These are phyloP conservation scores for Pythium sp. DNA, from an alignment of 352 stramenopile genomes.

Conservation along the genomic window DNA sequence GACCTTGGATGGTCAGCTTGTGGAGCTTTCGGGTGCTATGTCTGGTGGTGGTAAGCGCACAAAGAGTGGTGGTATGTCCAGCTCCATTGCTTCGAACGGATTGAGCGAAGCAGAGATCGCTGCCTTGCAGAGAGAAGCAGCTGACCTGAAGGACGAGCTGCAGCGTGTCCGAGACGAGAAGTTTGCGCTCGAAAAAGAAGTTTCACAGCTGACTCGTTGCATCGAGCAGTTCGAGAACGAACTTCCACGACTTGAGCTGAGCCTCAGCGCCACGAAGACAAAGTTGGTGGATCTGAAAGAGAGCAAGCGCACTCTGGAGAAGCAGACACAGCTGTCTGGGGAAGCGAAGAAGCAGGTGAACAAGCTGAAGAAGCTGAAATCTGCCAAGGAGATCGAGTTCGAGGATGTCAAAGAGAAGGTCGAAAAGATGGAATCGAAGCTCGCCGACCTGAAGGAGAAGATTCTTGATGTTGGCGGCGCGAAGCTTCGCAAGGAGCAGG, in stretches of 20 bases:
- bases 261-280: slow-evolving; percentile 63
- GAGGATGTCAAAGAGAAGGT: slow-evolving; percentile 61
- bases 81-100: slow-evolving; percentile 40
- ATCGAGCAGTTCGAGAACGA: slow-evolving; percentile 90
- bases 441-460: slow-evolving; percentile 91
- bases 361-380: slow-evolving; percentile 80
- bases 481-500: slow-evolving; percentile 93
- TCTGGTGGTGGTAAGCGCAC: slow-evolving; percentile 94
- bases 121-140: slow-evolving; percentile 56
- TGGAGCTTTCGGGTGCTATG: slow-evolving; percentile 99
- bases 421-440: slow-evolving; percentile 66
- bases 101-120: slow-evolving; percentile 64
- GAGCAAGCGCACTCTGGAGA: slow-evolving; percentile 68
- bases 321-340: slow-evolving; percentile 84
- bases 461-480: slow-evolving; percentile 95
- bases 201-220: slow-evolving; percentile 74
- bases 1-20: slow-evolving; percentile 96
- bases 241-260: slow-evolving; percentile 89
- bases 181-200: slow-evolving; percentile 78
- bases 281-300: slow-evolving; percentile 60
- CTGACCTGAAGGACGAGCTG: slow-evolving; percentile 44
- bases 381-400: slow-evolving; percentile 88
- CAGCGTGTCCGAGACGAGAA: slow-evolving; percentile 64
- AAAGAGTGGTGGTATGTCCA: slow-evolving; percentile 93
- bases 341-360: slow-evolving; percentile 87